Conservation (phyloP, 331 rosid species). For the Erythrophleum ivorense region DNA sequence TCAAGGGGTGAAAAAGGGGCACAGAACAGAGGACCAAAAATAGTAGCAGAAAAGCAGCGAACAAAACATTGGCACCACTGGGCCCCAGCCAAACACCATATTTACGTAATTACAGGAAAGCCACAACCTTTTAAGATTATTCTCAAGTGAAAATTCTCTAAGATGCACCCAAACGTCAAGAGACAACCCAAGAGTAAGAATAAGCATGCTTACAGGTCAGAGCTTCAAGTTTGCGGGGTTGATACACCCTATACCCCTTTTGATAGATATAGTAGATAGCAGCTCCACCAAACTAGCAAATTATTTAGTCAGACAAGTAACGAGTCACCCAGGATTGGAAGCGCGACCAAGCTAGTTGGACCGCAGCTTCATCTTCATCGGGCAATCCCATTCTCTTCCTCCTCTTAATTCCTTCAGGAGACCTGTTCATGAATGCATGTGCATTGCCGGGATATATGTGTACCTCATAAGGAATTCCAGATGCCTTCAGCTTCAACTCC, state of each 20-base stretch:
- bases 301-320: conserved; percentile 54
- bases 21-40: no score
- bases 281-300: conserved; percentile 34
- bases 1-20: not conserved
- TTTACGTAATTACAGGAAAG: conserved; percentile 1
- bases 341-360: conserved; percentile 85
- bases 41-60: not conserved
- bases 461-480: conserved; percentile 71
- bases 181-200: conserved; percentile 20
- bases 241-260: not conserved
- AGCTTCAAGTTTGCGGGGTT: not conserved
- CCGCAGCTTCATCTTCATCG: conserved; percentile 76
- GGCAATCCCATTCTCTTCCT: conserved; percentile 90
- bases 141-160: conserved; percentile 14
- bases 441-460: conserved; percentile 58
- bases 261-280: conserved; percentile 16
- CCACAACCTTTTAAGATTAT: conserved; percentile 17
- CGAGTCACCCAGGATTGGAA: conserved; percentile 84
- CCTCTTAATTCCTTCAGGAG: conserved; percentile 76
- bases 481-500: conserved; percentile 84
- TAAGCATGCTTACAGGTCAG: not conserved
- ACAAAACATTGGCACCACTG: not conserved
- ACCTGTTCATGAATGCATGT: conserved; percentile 96
- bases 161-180: conserved; percentile 30
- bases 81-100: conserved; percentile 1